These are phyloP conservation scores for Apiotrichum gracile DNA, from an alignment of 1,284 basidiomycete species.

Conservation along the genomic window DNA sequence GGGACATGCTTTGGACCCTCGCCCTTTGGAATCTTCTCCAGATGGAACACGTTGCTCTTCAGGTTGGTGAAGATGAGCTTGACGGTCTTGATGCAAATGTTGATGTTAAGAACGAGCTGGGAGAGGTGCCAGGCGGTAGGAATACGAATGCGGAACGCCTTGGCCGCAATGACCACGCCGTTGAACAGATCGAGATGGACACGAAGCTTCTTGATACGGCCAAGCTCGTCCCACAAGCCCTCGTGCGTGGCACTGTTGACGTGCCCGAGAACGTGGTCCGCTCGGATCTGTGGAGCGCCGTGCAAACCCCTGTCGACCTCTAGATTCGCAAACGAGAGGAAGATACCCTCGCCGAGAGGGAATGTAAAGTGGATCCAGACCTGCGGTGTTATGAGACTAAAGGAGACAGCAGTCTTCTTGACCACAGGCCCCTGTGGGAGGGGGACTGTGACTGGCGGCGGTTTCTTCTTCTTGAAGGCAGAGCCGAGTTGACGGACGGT, in stretches of 20 bases:
- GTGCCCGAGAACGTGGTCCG: slow-evolving; percentile 47
- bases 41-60: slow-evolving; percentile 19
- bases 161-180: slow-evolving; percentile 46
- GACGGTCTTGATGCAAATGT: slow-evolving; percentile 60
- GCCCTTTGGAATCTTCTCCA: slow-evolving; percentile 53
- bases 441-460: too few species aligned
- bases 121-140: slow-evolving; percentile 73
- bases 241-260: slow-evolving; percentile 47
- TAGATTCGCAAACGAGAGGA: slow-evolving; percentile 26
- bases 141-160: slow-evolving; percentile 66
- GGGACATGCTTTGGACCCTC: slow-evolving; percentile 71
- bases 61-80: slow-evolving; percentile 56
- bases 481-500: slow-evolving; percentile 27
- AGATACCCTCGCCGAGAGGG: slow-evolving; percentile 41
- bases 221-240: slow-evolving; percentile 71
- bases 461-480: slow-evolving; percentile 8
- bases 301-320: slow-evolving; percentile 21
- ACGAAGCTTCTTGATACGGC: slow-evolving; percentile 59
- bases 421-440: background rate
- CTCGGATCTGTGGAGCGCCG: slow-evolving; percentile 24
- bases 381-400: slow-evolving; percentile 20
- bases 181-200: slow-evolving; percentile 43
- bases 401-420: slow-evolving; percentile 31
- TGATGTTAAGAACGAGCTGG: slow-evolving; percentile 63
- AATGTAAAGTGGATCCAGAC: slow-evolving; percentile 39